Evolutionary conservation across 805 yeast genomes (phyloP).

Genomic region (Wickerhamiella qilinensis): DNA sequence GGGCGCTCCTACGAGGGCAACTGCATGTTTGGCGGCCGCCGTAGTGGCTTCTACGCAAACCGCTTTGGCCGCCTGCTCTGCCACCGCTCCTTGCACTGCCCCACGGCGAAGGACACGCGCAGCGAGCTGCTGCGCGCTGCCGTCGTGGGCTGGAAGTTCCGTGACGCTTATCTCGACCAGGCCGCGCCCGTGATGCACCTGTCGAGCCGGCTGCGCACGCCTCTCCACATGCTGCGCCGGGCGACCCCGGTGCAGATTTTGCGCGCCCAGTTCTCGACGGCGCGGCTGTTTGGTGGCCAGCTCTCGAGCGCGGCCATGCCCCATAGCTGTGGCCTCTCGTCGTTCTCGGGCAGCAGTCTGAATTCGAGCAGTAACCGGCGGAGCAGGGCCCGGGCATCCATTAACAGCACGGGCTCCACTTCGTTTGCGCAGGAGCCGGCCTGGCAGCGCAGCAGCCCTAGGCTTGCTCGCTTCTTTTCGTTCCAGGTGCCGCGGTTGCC

Average conservation of each 20-base stretch:
- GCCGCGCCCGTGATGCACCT: not conserved
- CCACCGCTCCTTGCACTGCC: not conserved
- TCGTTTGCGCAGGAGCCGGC: too few relatives aligned
- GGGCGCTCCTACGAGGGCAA: not conserved
- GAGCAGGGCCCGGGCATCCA: too few relatives aligned
- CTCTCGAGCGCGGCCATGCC: too few relatives aligned
- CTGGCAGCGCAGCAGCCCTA: not conserved
- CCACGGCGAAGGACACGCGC: not conserved
- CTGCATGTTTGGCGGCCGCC: not conserved
- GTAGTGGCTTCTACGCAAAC: not conserved
- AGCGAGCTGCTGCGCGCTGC: not conserved
- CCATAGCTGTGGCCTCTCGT: too few relatives aligned
- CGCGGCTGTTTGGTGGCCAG: not conserved
- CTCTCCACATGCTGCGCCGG: not conserved
- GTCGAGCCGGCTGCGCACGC: not conserved
- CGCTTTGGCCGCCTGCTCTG: not conserved
- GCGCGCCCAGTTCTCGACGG: not conserved
- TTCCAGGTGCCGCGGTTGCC: not conserved
- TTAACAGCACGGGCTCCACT: too few relatives aligned
- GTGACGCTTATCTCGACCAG: not conserved
- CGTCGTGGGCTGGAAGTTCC: not conserved
- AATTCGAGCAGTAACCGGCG: too few relatives aligned
- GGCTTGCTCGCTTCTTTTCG: not conserved
- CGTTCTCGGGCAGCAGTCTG: not conserved
- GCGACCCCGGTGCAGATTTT: not conserved